Percentiles rank a stretch among this genome's conserved stretches.
Conservation (phyloP, 495 filamentous ascomycete species). For the Trichocladium uniseriatum region DNA sequence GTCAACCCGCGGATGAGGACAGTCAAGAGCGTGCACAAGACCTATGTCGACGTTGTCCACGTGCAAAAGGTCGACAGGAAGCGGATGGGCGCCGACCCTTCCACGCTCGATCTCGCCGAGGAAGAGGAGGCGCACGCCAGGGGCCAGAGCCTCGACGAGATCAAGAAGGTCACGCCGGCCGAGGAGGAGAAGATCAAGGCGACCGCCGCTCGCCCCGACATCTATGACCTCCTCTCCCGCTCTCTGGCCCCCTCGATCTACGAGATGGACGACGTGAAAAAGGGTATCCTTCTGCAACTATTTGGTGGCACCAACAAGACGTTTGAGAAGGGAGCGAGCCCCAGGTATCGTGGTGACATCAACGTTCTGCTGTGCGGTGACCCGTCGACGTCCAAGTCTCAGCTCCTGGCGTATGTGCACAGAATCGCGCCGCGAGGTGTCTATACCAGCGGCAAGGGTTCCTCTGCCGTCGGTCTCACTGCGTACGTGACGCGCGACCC, state of each 20-base stretch:
- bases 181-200: conserved; percentile 83
- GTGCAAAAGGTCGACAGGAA: conserved; percentile 95
- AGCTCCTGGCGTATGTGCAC: conserved; percentile 88
- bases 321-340: conserved; percentile 92
- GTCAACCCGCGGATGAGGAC: conserved; percentile 87
- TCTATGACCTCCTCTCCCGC: conserved; percentile 87
- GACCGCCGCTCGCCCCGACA: conserved; percentile 71
- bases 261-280: conserved; percentile 98
- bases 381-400: conserved; percentile 92
- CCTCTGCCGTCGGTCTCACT: conserved; percentile 95
- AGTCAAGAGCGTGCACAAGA: conserved; percentile 94
- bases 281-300: conserved; percentile 89
- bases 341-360: conserved; percentile 93
- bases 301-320: conserved; percentile 99
- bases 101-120: conserved; percentile 55
- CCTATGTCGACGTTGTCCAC: conserved; percentile 89
- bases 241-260: conserved; percentile 92
- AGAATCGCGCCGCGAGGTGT: conserved; percentile 95
- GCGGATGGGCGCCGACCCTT: conserved; percentile 81
- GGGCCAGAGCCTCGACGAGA: conserved; percentile 70
- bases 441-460: conserved; percentile 95
- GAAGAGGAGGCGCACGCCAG: conserved; percentile 73
- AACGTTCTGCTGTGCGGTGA: conserved; percentile 95
- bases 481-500: conserved; percentile 89
- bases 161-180: conserved; percentile 75